Conservation (phyloP, 768 basidiomycete species). For the Chalciporus sphaerocephalus region DNA sequence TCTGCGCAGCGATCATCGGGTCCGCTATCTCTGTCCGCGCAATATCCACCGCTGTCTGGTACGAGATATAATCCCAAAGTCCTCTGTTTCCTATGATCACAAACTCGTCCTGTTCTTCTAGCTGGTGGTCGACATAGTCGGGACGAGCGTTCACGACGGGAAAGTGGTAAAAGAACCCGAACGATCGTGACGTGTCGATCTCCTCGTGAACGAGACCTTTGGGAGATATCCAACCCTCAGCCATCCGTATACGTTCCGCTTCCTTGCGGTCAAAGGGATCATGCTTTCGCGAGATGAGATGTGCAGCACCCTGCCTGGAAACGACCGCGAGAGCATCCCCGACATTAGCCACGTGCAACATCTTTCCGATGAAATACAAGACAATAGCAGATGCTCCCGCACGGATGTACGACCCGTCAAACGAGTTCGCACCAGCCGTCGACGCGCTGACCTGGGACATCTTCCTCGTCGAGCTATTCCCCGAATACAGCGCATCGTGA, state of each 20-base stretch:
- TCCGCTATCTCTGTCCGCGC: constrained; percentile 66
- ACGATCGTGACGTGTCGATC: constrained; percentile 85
- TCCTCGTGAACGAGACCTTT: constrained; percentile 90
- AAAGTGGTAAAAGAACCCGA: constrained; percentile 87
- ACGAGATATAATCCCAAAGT: constrained; percentile 90
- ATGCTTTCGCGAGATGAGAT: constrained; percentile 73
- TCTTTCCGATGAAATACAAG: constrained; percentile 76
- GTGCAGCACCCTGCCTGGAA: constrained; percentile 69
- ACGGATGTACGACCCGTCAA: constrained; percentile 51
- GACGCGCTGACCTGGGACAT: constrained; percentile 61
- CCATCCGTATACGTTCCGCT: constrained; percentile 79
- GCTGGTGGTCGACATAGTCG: constrained; percentile 60
- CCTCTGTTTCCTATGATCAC: constrained; percentile 92
- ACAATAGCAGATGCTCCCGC: constrained; percentile 84
- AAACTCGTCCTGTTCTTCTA: constrained; percentile 89
- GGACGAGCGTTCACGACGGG: constrained; percentile 91
- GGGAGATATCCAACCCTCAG: constrained; percentile 93
- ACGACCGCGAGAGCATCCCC: constrained; percentile 87
- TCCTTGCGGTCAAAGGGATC: constrained; percentile 87
- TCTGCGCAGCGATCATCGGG: constrained; percentile 92
- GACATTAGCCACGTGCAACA: constrained; percentile 83
- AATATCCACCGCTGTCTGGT: constrained; percentile 95
- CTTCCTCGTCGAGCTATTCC: constrained; percentile 50
- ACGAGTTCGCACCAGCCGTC: constrained; percentile 29
- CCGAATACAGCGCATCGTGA: constrained; percentile 59